These are phyloP conservation scores for Udeniomyces megalosporus DNA, from an alignment of 768 basidiomycete species.

Conservation along the genomic window DNA sequence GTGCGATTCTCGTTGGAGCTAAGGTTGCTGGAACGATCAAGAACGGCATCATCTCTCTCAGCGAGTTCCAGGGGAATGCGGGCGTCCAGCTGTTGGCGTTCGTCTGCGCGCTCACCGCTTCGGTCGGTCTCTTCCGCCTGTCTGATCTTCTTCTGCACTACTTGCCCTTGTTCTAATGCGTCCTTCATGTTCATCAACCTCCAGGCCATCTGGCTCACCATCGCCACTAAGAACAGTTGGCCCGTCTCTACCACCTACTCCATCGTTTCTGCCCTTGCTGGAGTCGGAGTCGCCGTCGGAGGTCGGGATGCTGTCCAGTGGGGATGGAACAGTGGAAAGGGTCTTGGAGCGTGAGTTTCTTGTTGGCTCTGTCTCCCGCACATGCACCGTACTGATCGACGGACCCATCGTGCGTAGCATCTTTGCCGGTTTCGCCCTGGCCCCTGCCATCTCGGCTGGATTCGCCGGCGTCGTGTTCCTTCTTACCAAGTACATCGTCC, in stretches of 20 bases:
- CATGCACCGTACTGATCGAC: no score
- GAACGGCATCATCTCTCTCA: conserved; percentile 33
- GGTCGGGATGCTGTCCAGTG: conserved; percentile 31
- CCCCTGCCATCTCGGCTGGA: conserved; percentile 12
- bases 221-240: conserved; percentile 29
- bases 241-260: conserved; percentile 36
- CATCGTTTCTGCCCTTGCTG: conserved; percentile 33
- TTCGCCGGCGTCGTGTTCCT: conserved; percentile 6
- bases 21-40: conserved; percentile 32
- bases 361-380: conserved; percentile 21
- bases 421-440: conserved; percentile 16
- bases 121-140: neutral
- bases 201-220: conserved; percentile 26
- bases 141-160: neutral
- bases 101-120: conserved; percentile 28
- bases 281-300: conserved; percentile 33
- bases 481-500: conserved; percentile 21
- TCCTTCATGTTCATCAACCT: neutral
- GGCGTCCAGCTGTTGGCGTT: conserved; percentile 34
- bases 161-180: neutral
- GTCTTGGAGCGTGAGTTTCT: conserved; percentile 13
- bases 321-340: conserved; percentile 35
- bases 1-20: conserved; percentile 32
- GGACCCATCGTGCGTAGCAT: conserved; percentile 21
- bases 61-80: conserved; percentile 30